These are phyloP conservation scores for Boletus calvinii DNA, from an alignment of 1,284 basidiomycete genomes.

Conservation along the genomic window DNA sequence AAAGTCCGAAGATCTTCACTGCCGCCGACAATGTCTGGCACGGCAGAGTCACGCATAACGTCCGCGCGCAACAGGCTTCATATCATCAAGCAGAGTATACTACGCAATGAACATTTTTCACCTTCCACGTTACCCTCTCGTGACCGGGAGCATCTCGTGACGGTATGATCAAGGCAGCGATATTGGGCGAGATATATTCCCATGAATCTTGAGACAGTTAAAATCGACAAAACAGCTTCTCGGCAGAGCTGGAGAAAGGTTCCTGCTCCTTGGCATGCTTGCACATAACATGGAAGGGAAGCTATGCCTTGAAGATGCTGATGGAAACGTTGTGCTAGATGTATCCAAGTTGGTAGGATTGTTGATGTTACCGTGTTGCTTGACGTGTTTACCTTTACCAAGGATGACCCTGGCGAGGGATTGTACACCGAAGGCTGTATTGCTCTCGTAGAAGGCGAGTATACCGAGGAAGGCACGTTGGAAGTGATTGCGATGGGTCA, in stretches of 20 bases:
- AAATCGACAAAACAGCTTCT: conserved; percentile 96
- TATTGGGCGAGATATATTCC: conserved; percentile 10
- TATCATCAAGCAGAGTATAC: conserved; percentile 85
- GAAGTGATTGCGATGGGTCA: conserved; percentile 94
- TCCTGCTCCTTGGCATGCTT: conserved; percentile 93
- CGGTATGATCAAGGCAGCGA: conserved; percentile 48
- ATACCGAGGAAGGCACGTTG: conserved; percentile 88
- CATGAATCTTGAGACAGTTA: conserved; percentile 50
- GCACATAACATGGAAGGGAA: conserved; percentile 87
- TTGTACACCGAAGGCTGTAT: conserved; percentile 96
- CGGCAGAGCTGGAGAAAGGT: conserved; percentile 87
- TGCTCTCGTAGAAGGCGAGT: conserved; percentile 94
- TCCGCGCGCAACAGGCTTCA: conserved; percentile 82
- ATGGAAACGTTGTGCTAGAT: conserved; percentile 89
- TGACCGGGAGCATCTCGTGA: conserved; percentile 82
- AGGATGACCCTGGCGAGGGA: conserved; percentile 94
- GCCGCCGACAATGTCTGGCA: conserved; percentile 69
- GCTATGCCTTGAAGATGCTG: conserved; percentile 90
- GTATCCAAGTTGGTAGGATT: conserved; percentile 78
- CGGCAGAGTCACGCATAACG: conserved; percentile 74
- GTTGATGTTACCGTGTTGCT: neutral
- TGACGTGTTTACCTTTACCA: conserved; percentile 11
- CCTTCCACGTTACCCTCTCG: conserved; percentile 88
- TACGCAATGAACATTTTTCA: conserved; percentile 95
- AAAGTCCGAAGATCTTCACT: conserved; percentile 37